Evolutionary conservation across 352 stramenopile genomes (phyloP), one percentile per base, ranked within the genome.

Genomic region (Blastocystis sp.): DNA sequence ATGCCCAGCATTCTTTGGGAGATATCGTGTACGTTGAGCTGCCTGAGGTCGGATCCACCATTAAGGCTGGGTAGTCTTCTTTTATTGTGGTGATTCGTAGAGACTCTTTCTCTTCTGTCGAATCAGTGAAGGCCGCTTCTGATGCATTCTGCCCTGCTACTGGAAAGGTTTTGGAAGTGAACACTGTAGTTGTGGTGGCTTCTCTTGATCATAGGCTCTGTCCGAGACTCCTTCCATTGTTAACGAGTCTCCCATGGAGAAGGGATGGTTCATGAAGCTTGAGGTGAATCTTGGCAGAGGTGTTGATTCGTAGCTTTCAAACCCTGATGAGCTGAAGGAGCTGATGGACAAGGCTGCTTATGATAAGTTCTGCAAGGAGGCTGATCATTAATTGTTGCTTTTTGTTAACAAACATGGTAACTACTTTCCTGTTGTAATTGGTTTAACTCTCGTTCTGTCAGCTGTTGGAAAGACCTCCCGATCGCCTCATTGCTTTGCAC

Each of bases 11-110:
- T 91, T 95, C 93, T 89, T 93, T 99, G 59, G 97, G 97, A 64
- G 97, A 99, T 91, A 94, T 96, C 91, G 97, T 99, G 63, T 98
- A 97, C 92, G 96, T 99, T 24, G 96, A 98, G 90, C 92, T 99
- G 79, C 97, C 97, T 41, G 91, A 94, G 13, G 93, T 98, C 56
- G 96, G 95, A 53, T 94, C 98, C 87, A 93, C 95, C 75, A 97
- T 98, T 90, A 92, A 94, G 30, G 65, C 64, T 90, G 64, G 62
- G 47, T 85, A 53, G n/a, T 39, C 5, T n/a, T 53, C 16, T 50
- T 30, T 76, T 34, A 16, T 64, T n/a, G n/a, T 66, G 64, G 89
- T 37, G 55, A 64, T 70, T 30, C 79, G 24, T 69, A 97, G 94
- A 68, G 94, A 98, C 53, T 91, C 92, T 26, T 98, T 98, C 91